Percentiles rank a stretch among this genome's conserved stretches.
These are phyloP conservation scores for Dipteronia dyeriana DNA, from an alignment of 345 rosid species.

Conservation along the genomic window DNA sequence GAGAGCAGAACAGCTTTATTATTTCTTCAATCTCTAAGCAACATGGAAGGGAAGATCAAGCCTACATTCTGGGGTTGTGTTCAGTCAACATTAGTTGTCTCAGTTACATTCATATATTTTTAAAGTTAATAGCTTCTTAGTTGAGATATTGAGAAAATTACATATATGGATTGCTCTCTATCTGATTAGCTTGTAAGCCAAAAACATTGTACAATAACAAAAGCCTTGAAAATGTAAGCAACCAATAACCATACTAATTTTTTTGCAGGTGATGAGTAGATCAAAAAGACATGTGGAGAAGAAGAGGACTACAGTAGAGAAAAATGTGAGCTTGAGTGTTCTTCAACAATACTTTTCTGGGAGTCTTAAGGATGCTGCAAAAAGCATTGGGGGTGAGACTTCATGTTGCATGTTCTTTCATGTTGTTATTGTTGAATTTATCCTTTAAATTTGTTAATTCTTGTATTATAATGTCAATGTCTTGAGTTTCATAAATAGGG, in stretches of 20 bases:
- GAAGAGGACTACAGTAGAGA: conserved; percentile 76
- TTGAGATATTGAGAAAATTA: not conserved
- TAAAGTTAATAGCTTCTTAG: not conserved
- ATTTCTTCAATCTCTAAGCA: not conserved
- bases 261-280: conserved; percentile 43
- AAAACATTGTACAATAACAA: not conserved
- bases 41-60: not conserved
- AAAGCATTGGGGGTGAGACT: conserved; percentile 85
- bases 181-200: not conserved
- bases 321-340: conserved; percentile 79
- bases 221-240: not conserved
- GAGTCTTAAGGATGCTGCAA: conserved; percentile 94
- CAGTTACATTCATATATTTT: not conserved
- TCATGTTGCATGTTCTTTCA: not conserved
- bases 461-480: not conserved
- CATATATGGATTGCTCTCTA: not conserved
- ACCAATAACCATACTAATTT: not conserved
- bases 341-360: conserved; percentile 92
- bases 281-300: conserved; percentile 54
- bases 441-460: not conserved
- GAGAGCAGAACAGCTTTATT: not conserved
- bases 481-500: not conserved
- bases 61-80: not conserved
- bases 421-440: not conserved
- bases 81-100: not conserved